Conservation (phyloP, 2,329 filamentous ascomycete genomes). For the Fragosphaeria purpurea region DNA sequence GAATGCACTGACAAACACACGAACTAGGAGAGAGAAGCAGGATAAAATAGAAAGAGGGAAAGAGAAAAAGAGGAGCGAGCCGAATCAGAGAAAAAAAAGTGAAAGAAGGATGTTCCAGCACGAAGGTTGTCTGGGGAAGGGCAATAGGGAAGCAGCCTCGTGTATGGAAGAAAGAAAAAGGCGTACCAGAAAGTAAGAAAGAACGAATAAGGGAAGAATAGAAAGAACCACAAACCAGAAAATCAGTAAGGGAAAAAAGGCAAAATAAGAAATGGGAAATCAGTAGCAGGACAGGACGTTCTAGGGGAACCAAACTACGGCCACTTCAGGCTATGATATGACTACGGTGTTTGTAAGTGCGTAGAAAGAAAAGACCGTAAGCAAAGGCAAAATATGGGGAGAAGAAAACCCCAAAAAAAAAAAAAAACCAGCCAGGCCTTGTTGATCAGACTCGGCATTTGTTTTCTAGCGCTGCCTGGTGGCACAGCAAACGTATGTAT, state of each 20-base stretch:
- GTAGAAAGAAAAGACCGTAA: too few relatives aligned
- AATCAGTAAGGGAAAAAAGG: neutral
- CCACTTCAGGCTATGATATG: too few relatives aligned
- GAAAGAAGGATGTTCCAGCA: neutral
- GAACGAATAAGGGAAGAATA: neutral
- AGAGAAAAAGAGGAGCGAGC: too few relatives aligned
- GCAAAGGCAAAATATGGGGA: too few relatives aligned
- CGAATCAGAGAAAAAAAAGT: too few relatives aligned
- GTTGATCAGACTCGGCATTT: too few relatives aligned
- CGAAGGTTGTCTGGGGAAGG: neutral
- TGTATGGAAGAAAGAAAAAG: neutral
- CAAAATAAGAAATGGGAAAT: neutral
- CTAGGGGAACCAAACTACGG: neutral
- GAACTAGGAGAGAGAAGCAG: neutral
- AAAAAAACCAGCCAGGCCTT: too few relatives aligned
- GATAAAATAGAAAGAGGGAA: neutral
- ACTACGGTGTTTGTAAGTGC: too few relatives aligned
- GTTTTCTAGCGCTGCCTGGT: too few relatives aligned
- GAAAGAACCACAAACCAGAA: neutral
- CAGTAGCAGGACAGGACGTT: neutral
- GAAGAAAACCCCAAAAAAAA: too few relatives aligned
- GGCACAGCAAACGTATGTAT: too few relatives aligned
- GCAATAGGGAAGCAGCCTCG: neutral
- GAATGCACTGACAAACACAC: too few relatives aligned
- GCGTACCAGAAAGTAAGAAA: slow-evolving; percentile 1